These are phyloP conservation scores for Starmerella apicola DNA, from an alignment of 805 yeast genomes.

Conservation along the genomic window DNA sequence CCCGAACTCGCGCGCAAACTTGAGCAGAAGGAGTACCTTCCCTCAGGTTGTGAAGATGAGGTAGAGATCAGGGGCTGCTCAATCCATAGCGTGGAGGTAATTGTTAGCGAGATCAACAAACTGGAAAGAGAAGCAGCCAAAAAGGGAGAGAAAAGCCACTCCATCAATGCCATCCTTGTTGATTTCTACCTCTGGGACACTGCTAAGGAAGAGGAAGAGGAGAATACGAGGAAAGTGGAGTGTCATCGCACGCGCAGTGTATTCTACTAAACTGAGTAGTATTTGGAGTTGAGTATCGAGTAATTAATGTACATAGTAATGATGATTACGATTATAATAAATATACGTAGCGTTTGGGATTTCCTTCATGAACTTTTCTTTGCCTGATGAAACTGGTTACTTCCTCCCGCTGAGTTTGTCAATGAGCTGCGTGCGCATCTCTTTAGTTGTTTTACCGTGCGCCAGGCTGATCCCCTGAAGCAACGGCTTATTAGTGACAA, in stretches of 20 bases:
- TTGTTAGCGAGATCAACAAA: conserved; percentile 22
- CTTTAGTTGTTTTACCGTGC: conserved; percentile 5
- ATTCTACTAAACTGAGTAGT: conserved; percentile 21
- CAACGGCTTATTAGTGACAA: conserved; percentile 12
- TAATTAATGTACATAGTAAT: not conserved
- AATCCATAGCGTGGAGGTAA: conserved; percentile 32
- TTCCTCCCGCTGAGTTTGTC: conserved; percentile 17
- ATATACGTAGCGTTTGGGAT: no score
- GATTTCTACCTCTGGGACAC: conserved; percentile 37
- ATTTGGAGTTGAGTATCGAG: not conserved
- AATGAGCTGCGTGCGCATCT: conserved; percentile 13
- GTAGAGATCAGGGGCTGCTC: conserved; percentile 34
- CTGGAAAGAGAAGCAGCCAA: no score
- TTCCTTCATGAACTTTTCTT: no score
- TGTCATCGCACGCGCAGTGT: conserved; percentile 31
- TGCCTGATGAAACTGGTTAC: no score
- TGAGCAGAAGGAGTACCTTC: conserved; percentile 17
- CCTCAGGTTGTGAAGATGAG: conserved; percentile 28
- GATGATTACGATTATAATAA: not conserved
- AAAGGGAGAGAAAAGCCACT: not conserved
- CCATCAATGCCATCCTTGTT: conserved; percentile 29
- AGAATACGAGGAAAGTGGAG: conserved; percentile 23
- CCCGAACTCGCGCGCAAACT: conserved; percentile 20
- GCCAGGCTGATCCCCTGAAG: conserved; percentile 16
- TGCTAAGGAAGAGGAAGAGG: conserved; percentile 30